These are phyloP conservation scores for Boletus smithii DNA, from an alignment of 1,284 basidiomycete species.

Conservation along the genomic window DNA sequence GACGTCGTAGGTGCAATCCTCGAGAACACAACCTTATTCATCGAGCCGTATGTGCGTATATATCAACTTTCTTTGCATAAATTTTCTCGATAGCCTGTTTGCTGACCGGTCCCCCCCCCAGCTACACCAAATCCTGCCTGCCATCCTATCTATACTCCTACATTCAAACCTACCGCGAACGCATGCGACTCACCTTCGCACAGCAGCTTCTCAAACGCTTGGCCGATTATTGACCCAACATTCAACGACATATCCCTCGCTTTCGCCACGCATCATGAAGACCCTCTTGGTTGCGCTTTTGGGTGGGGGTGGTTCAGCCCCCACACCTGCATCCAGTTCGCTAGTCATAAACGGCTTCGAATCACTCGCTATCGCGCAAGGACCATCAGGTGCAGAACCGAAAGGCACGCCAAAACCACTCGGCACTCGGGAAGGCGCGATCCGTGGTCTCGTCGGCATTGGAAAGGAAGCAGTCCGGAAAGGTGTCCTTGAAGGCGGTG, in stretches of 20 bases:
- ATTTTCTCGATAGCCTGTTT: background rate
- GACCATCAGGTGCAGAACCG: constrained; percentile 15
- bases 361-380: constrained; percentile 24
- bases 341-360: constrained; percentile 29
- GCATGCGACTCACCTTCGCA: constrained; percentile 63
- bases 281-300: constrained; percentile 87
- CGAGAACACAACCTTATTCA: constrained; percentile 85
- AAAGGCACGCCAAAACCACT: constrained; percentile 60
- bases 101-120: constrained; percentile 33
- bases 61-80: constrained; percentile 2
- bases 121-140: constrained; percentile 94
- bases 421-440: constrained; percentile 81
- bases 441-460: constrained; percentile 79
- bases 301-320: constrained; percentile 17
- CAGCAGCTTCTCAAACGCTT: constrained; percentile 77
- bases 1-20: constrained; percentile 81
- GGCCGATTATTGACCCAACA: constrained; percentile 73
- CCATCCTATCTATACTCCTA: constrained; percentile 86
- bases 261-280: constrained; percentile 87
- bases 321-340: constrained; percentile 12
- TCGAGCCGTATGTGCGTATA: constrained; percentile 88
- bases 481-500: constrained; percentile 73
- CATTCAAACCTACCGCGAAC: constrained; percentile 74
- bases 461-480: constrained; percentile 81
- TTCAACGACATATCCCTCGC: constrained; percentile 81